Evolutionary conservation across 352 stramenopile genomes (phyloP).

Genomic region (Lagenidium giganteum): DNA sequence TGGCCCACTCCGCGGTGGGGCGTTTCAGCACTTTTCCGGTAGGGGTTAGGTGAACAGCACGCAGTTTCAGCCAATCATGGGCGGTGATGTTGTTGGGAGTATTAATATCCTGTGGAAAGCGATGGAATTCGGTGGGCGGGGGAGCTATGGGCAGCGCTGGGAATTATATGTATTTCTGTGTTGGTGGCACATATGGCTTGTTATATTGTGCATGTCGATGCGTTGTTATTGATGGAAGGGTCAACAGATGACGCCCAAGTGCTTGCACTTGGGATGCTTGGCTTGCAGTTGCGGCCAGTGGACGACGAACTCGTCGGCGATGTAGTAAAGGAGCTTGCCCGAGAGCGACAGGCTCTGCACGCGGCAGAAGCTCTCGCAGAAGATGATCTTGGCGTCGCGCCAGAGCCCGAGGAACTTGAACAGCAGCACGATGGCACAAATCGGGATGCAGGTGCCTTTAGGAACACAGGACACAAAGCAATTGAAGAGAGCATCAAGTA

Average conservation of each 20-base stretch:
- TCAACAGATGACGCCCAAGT: constrained; percentile 88
- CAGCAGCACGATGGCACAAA: constrained; percentile 84
- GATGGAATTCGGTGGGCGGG: too few relatives aligned
- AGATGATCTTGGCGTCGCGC: constrained; percentile 80
- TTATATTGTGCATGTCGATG: too few relatives aligned
- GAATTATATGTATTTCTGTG: too few relatives aligned
- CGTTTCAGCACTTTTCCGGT: too few relatives aligned
- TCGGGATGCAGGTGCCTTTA: constrained; percentile 90
- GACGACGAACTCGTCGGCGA: constrained; percentile 92
- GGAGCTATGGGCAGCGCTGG: too few relatives aligned
- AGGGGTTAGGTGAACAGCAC: too few relatives aligned
- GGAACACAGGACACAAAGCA: not conserved
- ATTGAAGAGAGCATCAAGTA: not conserved
- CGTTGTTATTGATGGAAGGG: too few relatives aligned
- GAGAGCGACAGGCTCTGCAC: constrained; percentile 91
- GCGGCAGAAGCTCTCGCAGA: constrained; percentile 93
- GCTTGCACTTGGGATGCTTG: constrained; percentile 77
- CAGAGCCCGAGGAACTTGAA: constrained; percentile 74
- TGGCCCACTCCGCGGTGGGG: too few relatives aligned
- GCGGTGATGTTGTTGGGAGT: too few relatives aligned
- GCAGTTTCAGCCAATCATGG: too few relatives aligned
- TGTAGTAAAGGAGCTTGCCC: constrained; percentile 90
- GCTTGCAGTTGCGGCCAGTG: constrained; percentile 90
- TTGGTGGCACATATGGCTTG: too few relatives aligned
- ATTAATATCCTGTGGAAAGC: too few relatives aligned